Evolutionary conservation across 208 protist genomes (phyloP).

Genomic region (Leishmania braziliensis): DNA sequence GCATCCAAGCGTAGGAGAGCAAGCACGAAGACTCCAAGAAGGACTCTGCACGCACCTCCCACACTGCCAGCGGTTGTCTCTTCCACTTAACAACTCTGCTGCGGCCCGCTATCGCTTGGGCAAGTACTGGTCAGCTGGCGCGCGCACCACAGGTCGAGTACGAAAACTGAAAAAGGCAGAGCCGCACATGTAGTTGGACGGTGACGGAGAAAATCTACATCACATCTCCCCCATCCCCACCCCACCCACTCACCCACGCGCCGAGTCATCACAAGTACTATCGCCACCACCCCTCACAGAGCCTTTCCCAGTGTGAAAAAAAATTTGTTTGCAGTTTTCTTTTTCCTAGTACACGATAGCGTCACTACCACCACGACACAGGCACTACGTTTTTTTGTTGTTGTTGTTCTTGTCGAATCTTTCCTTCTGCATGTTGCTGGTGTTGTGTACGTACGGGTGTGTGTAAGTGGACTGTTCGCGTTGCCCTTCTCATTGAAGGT

Average conservation of each 20-base stretch:
- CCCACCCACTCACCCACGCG: neutral
- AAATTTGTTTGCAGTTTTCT: neutral
- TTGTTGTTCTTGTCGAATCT: neutral
- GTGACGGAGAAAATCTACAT: neutral
- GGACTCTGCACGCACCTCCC: neutral
- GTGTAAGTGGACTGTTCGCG: neutral
- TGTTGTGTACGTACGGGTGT: neutral
- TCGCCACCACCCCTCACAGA: neutral
- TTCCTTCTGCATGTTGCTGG: neutral
- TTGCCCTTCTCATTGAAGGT: neutral
- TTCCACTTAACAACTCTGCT: neutral
- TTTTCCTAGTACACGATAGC: neutral
- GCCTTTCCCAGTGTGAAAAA: neutral
- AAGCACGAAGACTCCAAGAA: neutral
- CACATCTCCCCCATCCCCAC: neutral
- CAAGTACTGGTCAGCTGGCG: neutral
- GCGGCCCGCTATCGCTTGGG: neutral
- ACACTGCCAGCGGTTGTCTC: neutral
- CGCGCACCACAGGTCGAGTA: neutral
- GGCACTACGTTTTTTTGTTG: neutral
- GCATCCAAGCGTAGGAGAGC: neutral
- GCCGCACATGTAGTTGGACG: neutral
- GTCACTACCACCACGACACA: neutral
- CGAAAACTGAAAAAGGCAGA: neutral
- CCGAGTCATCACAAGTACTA: neutral